Conservation (phyloP, 495 filamentous ascomycete genomes). For the Aspergillus panamensis region DNA sequence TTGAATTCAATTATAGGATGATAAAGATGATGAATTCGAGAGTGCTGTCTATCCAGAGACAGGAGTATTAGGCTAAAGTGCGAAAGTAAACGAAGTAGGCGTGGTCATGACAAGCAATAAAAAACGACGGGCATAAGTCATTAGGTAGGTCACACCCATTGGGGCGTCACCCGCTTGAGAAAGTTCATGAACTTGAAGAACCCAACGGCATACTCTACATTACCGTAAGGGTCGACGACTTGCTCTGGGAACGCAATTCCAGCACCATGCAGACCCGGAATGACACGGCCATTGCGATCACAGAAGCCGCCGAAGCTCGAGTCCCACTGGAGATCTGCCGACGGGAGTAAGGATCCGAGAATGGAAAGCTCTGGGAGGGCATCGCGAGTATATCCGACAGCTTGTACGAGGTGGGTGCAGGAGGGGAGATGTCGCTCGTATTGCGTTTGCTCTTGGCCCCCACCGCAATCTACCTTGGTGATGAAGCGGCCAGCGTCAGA, state of each 20-base stretch:
- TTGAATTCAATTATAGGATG: neutral
- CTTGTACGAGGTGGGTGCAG: conserved; percentile 52
- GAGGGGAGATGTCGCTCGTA: conserved; percentile 44
- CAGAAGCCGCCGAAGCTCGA: conserved; percentile 48
- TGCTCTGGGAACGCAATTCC: conserved; percentile 60
- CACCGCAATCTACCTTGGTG: conserved; percentile 46
- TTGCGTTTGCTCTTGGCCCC: conserved; percentile 40
- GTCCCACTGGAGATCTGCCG: conserved; percentile 43
- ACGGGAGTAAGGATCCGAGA: conserved; percentile 24
- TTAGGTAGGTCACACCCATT: conserved; percentile 31
- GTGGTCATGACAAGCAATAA: neutral
- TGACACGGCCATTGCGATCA: conserved; percentile 29
- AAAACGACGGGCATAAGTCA: neutral
- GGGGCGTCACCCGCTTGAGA: conserved; percentile 48
- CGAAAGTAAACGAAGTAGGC: neutral
- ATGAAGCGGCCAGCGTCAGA: conserved; percentile 50
- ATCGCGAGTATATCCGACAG: conserved; percentile 52
- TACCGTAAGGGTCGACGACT: conserved; percentile 56
- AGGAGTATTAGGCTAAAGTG: neutral
- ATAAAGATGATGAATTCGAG: neutral
- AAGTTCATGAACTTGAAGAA: conserved; percentile 64
- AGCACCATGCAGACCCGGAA: conserved; percentile 54
- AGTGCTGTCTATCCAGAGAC: neutral
- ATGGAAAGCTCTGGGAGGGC: conserved; percentile 42
- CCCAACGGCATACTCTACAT: conserved; percentile 59